Conservation (phyloP, 73 alveolate species). For the Paramecium pentaurelia region DNA sequence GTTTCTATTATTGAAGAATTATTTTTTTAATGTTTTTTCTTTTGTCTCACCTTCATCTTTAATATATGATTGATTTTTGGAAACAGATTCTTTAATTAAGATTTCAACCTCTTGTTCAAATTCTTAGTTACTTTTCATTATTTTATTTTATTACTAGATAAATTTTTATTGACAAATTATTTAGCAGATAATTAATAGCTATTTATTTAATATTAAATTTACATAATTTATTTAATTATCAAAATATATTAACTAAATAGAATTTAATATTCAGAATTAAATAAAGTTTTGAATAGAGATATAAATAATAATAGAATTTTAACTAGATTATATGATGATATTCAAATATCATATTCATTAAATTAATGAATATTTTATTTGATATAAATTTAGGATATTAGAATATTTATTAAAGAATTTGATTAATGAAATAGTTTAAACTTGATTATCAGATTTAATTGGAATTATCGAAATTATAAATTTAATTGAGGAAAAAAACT, state of each 20-base stretch:
- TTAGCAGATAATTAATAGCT: background rate
- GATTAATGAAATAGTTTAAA: no score
- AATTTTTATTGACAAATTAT: background rate
- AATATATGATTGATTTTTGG: background rate
- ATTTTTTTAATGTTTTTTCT: background rate
- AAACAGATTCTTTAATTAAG: background rate
- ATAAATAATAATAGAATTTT: no score
- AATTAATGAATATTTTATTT: no score
- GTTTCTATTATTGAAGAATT: background rate
- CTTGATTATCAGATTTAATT: background rate
- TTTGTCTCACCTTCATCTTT: background rate
- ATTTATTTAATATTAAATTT: no score
- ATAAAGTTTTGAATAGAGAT: no score
- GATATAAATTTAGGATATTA: background rate
- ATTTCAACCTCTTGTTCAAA: background rate
- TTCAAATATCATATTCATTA: background rate
- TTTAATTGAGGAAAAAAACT: background rate
- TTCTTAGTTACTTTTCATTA: background rate
- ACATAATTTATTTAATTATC: background rate
- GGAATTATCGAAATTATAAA: background rate
- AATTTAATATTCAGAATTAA: no score
- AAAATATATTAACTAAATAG: no score
- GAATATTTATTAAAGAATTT: background rate
- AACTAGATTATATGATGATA: no score
- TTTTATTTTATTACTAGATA: background rate